phyloP scores from a whole-genome alignment of 306 rosid genomes.

The Dryas alaskensis region DNA sequence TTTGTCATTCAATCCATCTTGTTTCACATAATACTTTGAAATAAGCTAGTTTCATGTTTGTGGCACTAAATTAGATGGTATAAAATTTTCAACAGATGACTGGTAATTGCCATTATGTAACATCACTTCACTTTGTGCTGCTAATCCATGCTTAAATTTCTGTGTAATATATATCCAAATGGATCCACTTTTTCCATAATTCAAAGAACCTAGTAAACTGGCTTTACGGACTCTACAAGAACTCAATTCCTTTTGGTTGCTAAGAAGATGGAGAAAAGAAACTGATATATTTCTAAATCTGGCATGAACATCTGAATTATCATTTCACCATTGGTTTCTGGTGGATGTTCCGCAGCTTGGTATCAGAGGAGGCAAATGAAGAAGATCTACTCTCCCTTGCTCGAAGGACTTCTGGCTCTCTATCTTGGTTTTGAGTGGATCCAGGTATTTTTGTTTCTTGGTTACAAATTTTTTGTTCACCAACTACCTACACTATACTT shows the following conservation, averaged over 20 bases:
- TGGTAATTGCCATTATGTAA: not conserved
- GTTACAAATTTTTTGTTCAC: conserved; percentile 4
- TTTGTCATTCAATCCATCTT: not conserved
- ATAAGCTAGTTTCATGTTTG: conserved; percentile 7
- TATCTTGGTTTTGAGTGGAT: conserved; percentile 97
- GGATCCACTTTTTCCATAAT: not conserved
- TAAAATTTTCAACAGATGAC: not conserved
- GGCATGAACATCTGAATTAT: not conserved
- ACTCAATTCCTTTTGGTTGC: not conserved
- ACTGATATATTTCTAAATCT: not conserved
- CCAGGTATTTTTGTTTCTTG: conserved; percentile 46
- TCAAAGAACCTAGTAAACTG: not conserved
- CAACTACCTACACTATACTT: not conserved
- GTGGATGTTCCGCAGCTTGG: conserved; percentile 68
- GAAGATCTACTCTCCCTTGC: conserved; percentile 91
- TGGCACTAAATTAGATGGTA: not conserved
- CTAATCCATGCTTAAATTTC: not conserved
- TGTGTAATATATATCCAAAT: not conserved
- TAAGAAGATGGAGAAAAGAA: not conserved
- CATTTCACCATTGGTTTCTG: conserved; percentile 10
- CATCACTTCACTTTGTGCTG: not conserved
- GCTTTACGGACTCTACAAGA: not conserved
- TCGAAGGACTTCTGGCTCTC: conserved; percentile 91
- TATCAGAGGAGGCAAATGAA: conserved; percentile 84
- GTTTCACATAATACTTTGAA: not conserved